Evolutionary conservation across 2,329 filamentous ascomycete species (phyloP), one percentile per base, ranked within the genome.

Genomic region (Bipolaris sorokiniana): DNA sequence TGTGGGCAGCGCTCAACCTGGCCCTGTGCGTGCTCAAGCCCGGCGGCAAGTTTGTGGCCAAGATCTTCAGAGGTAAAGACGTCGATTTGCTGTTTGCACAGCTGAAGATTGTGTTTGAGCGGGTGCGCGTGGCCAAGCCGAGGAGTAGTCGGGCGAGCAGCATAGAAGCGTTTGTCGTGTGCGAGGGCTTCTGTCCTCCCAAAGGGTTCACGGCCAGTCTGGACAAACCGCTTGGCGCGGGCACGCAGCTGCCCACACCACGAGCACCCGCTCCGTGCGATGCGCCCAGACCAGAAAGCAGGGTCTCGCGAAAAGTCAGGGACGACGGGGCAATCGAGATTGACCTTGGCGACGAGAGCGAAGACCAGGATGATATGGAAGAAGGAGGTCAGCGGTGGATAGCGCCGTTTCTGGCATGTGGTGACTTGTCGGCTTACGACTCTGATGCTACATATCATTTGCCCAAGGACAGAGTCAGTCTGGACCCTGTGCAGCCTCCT

Each of bases 11-110:
- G 0, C 85, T 99, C 18, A 97, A 97, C 75, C 86, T 99, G 2
- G 92, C 95, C 0, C 86, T 97, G 11, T 96, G 94, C 73, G 92
- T 99, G 11, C 85, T 99, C 20, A 90, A 90, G 58, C 93, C 93
- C 0, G 95, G 95, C 41, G 95, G 95, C 61, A 96, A 92, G 71
- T 99, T 99, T 68, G 94, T 99, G 7, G 95, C 95, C 58, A 99
- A 99, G 81, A 97, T 99, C 59, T 99, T 99, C 80, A 83, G 95
- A 15, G 93, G 91, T 15, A 89, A 92, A 67, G 95, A 98, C 70
- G 93, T 98, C n/a, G 95, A 98, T 72, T 82, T 98, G 22, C 85
- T 99, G 7, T 98, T 95, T 72, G 92, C 92, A 1, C 95, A 99
- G 76, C 84, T 99, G 51, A 95, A 93, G 75, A 86, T 94, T 18